Conservation (phyloP, 345 rosid genomes). For the Balakata baccata region DNA sequence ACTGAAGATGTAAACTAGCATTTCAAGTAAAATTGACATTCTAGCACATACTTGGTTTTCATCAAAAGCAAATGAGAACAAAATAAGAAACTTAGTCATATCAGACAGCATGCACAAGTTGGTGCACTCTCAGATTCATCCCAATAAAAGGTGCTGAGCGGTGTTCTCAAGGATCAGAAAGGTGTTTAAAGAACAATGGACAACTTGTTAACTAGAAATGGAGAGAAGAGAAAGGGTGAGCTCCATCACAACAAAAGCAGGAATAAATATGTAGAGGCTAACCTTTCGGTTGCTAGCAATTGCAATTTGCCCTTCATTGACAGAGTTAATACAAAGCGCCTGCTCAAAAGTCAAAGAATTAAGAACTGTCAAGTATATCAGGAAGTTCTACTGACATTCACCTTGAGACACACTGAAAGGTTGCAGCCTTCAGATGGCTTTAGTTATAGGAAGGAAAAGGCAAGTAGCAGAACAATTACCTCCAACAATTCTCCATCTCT, state of each 20-base stretch:
- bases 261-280: slow-evolving; percentile 27
- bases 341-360: slow-evolving; percentile 36
- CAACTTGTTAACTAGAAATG: background rate
- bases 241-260: slow-evolving; percentile 4
- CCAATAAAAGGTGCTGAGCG: background rate
- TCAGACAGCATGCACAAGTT: background rate
- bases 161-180: background rate
- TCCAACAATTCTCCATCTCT: slow-evolving; percentile 87
- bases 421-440: background rate
- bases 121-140: background rate
- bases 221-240: background rate
- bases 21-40: no score
- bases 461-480: slow-evolving; percentile 36
- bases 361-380: slow-evolving; percentile 17
- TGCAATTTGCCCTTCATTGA: slow-evolving; percentile 66
- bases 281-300: slow-evolving; percentile 90
- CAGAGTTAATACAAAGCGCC: slow-evolving; percentile 75
- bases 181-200: background rate
- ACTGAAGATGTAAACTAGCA: background rate
- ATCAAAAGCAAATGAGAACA: background rate
- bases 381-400: slow-evolving; percentile 10
- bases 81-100: background rate
- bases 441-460: slow-evolving; percentile 19
- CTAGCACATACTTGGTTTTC: background rate
- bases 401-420: background rate